Evolutionary conservation across 768 basidiomycete genomes (phyloP), one percentile per base, ranked within the genome.

Genomic region (Trametes maxima): DNA sequence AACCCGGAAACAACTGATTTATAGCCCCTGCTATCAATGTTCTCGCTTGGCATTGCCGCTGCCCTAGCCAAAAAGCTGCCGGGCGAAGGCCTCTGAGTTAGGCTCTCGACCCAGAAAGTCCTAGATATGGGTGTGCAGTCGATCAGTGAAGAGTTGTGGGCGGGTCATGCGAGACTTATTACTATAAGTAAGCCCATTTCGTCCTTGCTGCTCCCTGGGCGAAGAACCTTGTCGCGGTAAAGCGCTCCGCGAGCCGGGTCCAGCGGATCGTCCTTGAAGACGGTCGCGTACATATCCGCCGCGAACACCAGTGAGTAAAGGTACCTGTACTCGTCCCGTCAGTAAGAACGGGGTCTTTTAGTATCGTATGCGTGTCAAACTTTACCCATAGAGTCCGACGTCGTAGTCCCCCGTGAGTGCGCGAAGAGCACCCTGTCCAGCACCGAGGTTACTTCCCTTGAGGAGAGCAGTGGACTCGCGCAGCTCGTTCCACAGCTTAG

Each of bases 391-490:
- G 66, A 90, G 89, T 12, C 82, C 82, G 8, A 80, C 82, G 50
- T 82, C 87, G 63, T 91, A 92, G 14, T 87, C 90, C 14, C 89
- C 86, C 4, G 83, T 84, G 48, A 94, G 86, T 69, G 94, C 92
- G 0, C 81, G 86, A 67, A 95, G 93, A 0, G 84, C 75, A 43
- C 80, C 85, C 69, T 94, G 92, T 0, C 91, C 93, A 24, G 89
- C 85, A 33, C 76, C 78, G n/a, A 77, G 75, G 60, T 82, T 82
- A 17, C 74, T 81, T 17, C 80, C 80, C 67, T 87, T 86, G 7
- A 93, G 85, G 13, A 91, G 77, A 0, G 89, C 89, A 37, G 92
- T 80, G 53, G 79, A 71, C 70, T 92, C 83, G 21, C 91, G 79
- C 49, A 94, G 74, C 12, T 80, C 78, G 66, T 86, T 89, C 92